These are phyloP conservation scores for Fusarium clavum DNA, from an alignment of 2,329 filamentous ascomycete genomes.

Conservation along the genomic window DNA sequence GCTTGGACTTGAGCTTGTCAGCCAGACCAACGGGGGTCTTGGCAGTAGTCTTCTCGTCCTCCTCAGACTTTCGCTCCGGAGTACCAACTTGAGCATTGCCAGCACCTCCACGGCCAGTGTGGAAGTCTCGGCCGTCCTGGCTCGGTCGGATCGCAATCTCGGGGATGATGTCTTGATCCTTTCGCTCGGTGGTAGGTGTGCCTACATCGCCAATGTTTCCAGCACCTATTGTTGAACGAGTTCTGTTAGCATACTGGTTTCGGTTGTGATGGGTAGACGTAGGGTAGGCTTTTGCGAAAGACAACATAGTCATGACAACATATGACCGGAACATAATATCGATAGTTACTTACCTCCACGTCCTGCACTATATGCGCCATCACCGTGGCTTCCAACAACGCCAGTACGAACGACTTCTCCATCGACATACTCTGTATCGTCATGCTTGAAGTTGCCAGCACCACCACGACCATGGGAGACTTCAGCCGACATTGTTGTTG, in stretches of 20 bases:
- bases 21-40: constrained; percentile 58
- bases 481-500: constrained; percentile 55
- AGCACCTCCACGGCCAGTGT: constrained; percentile 70
- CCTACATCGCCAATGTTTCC: constrained; percentile 68
- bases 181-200: constrained; percentile 54
- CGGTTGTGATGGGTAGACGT: background rate
- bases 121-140: constrained; percentile 62
- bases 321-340: background rate
- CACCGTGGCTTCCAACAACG: constrained; percentile 65
- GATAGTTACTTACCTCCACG: constrained; percentile 63
- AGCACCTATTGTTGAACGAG: constrained; percentile 55
- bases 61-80: constrained; percentile 48
- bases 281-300: background rate
- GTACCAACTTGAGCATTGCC: constrained; percentile 63
- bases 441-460: constrained; percentile 70
- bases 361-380: constrained; percentile 69
- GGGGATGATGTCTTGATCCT: constrained; percentile 65
- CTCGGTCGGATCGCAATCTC: constrained; percentile 63
- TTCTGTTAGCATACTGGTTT: constrained; percentile 13
- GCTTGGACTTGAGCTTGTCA: constrained; percentile 68
- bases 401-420: constrained; percentile 70
- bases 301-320: background rate
- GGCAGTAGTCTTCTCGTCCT: constrained; percentile 46
- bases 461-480: constrained; percentile 72
- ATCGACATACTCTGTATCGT: constrained; percentile 70